Conservation (phyloP, 1,284 basidiomycete species). For the Ustilago vetiveriae region DNA sequence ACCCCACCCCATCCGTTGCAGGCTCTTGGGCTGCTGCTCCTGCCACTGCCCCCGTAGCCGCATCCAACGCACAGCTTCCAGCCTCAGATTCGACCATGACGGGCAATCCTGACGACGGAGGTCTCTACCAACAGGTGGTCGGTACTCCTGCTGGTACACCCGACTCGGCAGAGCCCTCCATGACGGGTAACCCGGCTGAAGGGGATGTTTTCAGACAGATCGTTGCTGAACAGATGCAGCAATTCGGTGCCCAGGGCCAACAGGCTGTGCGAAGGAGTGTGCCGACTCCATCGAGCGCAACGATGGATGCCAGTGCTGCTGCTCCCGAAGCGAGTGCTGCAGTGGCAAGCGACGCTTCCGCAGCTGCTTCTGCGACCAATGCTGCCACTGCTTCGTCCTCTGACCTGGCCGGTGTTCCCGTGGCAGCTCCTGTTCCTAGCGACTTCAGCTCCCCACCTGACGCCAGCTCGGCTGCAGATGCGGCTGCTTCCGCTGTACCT, state of each 20-base stretch:
- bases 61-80: constrained; percentile 10
- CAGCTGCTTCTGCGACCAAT: background rate
- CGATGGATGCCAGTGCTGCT: background rate
- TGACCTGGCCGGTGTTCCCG: constrained; percentile 10
- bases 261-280: constrained; percentile 15
- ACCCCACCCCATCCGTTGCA: constrained; percentile 15
- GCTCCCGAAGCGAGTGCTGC: background rate
- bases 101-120: constrained; percentile 18
- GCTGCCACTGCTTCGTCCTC: constrained; percentile 5
- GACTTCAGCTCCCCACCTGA: constrained; percentile 20
- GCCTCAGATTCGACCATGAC: constrained; percentile 7
- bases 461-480: background rate
- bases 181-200: constrained; percentile 11
- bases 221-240: constrained; percentile 27
- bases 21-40: background rate
- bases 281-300: constrained; percentile 6
- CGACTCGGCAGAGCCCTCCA: background rate
- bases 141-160: constrained; percentile 5
- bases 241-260: constrained; percentile 14
- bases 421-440: constrained; percentile 28
- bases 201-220: constrained; percentile 18
- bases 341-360: background rate
- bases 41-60: background rate
- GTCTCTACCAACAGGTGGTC: constrained; percentile 19
- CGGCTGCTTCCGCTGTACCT: constrained; percentile 6